Evolutionary conservation across 1,284 basidiomycete genomes (phyloP), one percentile per base, ranked within the genome.

Genomic region (Cryptococcus sp.): DNA sequence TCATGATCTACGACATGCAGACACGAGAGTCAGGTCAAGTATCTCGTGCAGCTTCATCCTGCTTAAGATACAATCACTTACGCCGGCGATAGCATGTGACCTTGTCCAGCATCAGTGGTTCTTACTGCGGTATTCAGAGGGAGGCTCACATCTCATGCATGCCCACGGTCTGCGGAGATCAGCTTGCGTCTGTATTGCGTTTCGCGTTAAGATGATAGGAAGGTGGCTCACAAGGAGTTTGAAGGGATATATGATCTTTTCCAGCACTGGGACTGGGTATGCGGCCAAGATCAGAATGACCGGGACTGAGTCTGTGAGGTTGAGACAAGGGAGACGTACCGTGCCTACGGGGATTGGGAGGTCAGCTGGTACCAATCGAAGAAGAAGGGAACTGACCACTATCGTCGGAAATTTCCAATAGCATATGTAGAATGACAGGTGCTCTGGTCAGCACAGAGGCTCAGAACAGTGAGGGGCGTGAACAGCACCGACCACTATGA

Each of bases 241-340:
- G 85, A 94, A 95, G 1, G 92, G 92, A 77, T 93, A 95, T 67
- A 94, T 87, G 65, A 93, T 83, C 68, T 68, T 64, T 43, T 70
- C 64, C n/a, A 79, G 64, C 25, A 66, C 58, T 1, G 77, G 76
- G 22, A 77, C 76, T 71, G 46, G 19, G 22, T 20, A 5, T 17
- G 27, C 8, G 22, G 13, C 13, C 27, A 19, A 41, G 17, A 17
- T 16, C 25, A 58, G 15, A 19, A 8, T 7, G 48, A 39, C 25
- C 4, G 35, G 27, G 22, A 25, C 4, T 27, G 25, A 50, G n/a
- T 8, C 41, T 15, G 27, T 2, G 15, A 22, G 22, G 47, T 16
- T 17, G 43, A 41, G 19, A 22, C 17, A 27, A 19, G 23, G 13
- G 15, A 22, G 17, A 65, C 66, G 52, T 23, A 69, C 70, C 67